Conservation (phyloP, 2,329 filamentous ascomycete species). For the Arthrinium puccinioides region DNA sequence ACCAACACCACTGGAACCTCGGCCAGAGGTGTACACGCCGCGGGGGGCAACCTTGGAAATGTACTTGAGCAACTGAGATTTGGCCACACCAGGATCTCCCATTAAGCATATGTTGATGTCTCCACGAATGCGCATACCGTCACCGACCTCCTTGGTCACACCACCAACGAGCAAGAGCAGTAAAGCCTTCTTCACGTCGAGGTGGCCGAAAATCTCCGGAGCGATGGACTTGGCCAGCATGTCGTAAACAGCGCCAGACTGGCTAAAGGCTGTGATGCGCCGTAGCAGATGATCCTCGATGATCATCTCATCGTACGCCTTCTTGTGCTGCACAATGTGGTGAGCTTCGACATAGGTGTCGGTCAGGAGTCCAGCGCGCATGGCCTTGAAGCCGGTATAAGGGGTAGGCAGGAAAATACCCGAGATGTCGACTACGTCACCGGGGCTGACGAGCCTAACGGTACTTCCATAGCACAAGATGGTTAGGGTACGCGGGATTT, state of each 20-base stretch:
- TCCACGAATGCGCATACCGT: constrained; percentile 97
- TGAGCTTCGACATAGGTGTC: constrained; percentile 97
- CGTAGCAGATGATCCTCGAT: constrained; percentile 73
- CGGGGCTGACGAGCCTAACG: constrained; percentile 81
- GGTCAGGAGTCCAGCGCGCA: constrained; percentile 89
- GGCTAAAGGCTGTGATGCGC: constrained; percentile 78
- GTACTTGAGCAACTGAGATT: constrained; percentile 96
- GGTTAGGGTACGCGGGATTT: constrained; percentile 88
- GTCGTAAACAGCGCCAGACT: constrained; percentile 89
- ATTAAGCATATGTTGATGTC: constrained; percentile 99
- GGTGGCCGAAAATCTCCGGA: constrained; percentile 91
- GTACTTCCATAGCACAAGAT: constrained; percentile 83
- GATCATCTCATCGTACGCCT: constrained; percentile 88
- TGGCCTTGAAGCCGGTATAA: constrained; percentile 98
- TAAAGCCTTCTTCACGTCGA: constrained; percentile 96
- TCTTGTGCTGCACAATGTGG: constrained; percentile 91
- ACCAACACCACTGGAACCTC: constrained; percentile 75
- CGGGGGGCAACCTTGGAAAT: constrained; percentile 96
- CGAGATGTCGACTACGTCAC: constrained; percentile 87
- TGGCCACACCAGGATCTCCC: constrained; percentile 99
- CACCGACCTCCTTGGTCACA: constrained; percentile 92
- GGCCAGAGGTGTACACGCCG: constrained; percentile 76
- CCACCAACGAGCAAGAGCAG: constrained; percentile 93
- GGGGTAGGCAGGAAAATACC: constrained; percentile 96
- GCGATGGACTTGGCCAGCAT: constrained; percentile 93